phyloP scores from a whole-genome alignment of 192 early-diverging fungal species.

The Chytriomyces sp. region DNA sequence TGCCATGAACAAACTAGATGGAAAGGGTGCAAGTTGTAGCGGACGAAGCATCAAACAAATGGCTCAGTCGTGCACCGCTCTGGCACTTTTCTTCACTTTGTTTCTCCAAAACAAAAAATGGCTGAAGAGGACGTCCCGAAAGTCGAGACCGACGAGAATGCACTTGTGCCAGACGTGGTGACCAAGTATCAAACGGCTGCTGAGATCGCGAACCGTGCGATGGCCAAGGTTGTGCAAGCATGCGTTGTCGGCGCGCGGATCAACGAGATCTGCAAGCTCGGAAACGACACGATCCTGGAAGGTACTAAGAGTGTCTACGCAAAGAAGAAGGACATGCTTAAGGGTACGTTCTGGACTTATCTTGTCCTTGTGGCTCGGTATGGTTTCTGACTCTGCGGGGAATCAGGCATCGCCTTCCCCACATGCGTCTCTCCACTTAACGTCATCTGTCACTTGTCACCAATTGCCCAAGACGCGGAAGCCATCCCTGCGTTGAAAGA shows the following conservation, averaged over 20 bases:
- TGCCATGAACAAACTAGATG: too few species aligned
- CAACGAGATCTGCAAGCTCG: conserved; percentile 83
- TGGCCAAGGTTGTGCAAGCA: conserved; percentile 69
- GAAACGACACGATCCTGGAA: conserved; percentile 81
- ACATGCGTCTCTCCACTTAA: conserved; percentile 86
- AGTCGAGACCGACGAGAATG: conserved; percentile 42
- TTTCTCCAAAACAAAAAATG: conserved; percentile 13
- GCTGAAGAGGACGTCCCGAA: conserved; percentile 15
- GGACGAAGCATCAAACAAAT: too few species aligned
- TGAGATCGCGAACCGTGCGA: conserved; percentile 57
- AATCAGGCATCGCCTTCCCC: conserved; percentile 84
- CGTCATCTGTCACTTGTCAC: conserved; percentile 87
- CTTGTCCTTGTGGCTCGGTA: neutral
- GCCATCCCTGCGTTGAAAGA: conserved; percentile 67
- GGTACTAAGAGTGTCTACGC: conserved; percentile 79
- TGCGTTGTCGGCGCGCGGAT: conserved; percentile 80
- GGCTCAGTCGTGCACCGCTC: too few species aligned
- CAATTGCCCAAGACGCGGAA: conserved; percentile 74
- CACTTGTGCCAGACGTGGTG: conserved; percentile 43
- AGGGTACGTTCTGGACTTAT: conserved; percentile 62
- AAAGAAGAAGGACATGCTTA: conserved; percentile 69
- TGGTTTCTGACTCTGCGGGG: neutral
- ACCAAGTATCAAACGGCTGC: conserved; percentile 59
- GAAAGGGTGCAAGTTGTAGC: too few species aligned
- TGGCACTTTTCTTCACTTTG: neutral